Evolutionary conservation across 129 eudicot genomes (phyloP), one percentile per base, ranked within the genome.

Genomic region (Tagetes patula): DNA sequence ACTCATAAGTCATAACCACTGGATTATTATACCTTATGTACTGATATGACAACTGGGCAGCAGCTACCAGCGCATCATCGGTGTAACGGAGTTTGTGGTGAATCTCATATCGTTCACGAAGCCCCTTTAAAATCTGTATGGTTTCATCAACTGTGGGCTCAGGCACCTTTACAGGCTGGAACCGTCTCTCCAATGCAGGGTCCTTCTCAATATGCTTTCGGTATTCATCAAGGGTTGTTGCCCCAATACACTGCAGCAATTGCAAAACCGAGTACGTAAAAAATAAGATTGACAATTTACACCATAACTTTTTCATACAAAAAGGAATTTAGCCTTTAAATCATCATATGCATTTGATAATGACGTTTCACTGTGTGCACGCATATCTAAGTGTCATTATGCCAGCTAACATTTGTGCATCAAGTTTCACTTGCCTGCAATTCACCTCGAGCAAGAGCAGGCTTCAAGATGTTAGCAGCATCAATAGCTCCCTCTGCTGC

Each of bases 71-170:
- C 10, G 97, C 81, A 10, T 91, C 97, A 82, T 91, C 96, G 0
- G 96, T 91, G 77, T 91, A 91, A n/a, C 91, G 96, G 72, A 91
- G 96, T 77, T 88, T 91, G 96, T 91, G 97, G 80, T 88, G 97
- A 50, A 88, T 88, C 84, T 91, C 97, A 65, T 91, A 91, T 61
- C 93, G 84, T 59, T 91, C 97, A 48, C 97, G 85, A 43, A 91
- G 96, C 67, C 97, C 97, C 80, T 80, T 88, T 48, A 91, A 70
- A 68, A 88, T 91, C 85, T 86, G 87, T 71, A 91, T 86, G 53
- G 96, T 85, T 75, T 91, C 97, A 66, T 91, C 96, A 45, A 91
- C 97, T 13, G 87, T 80, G 4, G 97, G 96, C 75, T 91, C 97
- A 40, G 97, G 97, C 46, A 91, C 97, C 82, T 83, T 91, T 31